Base-by-base conservation (phyloP, 345 rosid species). In the Dipteronia sinensis region DNA sequence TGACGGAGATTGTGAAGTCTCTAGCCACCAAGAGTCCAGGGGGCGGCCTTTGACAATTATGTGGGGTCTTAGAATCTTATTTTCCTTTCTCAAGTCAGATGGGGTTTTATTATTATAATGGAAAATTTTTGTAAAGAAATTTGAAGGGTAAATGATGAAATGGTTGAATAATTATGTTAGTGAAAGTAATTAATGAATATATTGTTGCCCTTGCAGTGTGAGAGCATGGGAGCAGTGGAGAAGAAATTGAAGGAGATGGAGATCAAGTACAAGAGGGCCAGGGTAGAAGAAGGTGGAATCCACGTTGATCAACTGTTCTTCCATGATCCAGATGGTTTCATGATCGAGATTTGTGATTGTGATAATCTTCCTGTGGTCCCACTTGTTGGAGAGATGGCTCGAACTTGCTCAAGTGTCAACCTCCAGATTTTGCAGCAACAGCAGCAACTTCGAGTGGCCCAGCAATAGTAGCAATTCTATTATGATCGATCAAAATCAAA, bases 331-430 rank as follows among this genome's bases (percentile, higher is more conserved):
- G 97, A 95, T 76, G 98, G 93, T 0, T 91, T 89, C 84, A 95
- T 93, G 98, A 89, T 95, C 46, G 98, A 95, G 89, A 89, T 95
- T 4, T 95, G 98, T 85, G 88, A 95, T 78, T 93, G 98, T 27
- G 95, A 95, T 65, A 88, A 82, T 75, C 86, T 95, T 2, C 98
- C 98, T 1, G 91, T 95, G 10, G 16, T 92, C 15, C 98, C 98
- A 0, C 80, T 95, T 1, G 89, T 68, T 0, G 92, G 89, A 1
- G 94, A 88, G 53, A 77, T 86, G 70, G 81, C 75, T 71, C 84
- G 92, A 31, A 78, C 97, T 2, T 90, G 98, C 80, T 87, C 94
- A 0, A 84, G 81, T 0, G 73, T 82, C 65, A 86, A 86, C 71
- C 73, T 84, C 72, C 88, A 83, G 81, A 69, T 75, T 66, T 19